These are phyloP conservation scores for Rhodomyrtus psidioides DNA, from an alignment of 441 rosid species.

Conservation along the genomic window DNA sequence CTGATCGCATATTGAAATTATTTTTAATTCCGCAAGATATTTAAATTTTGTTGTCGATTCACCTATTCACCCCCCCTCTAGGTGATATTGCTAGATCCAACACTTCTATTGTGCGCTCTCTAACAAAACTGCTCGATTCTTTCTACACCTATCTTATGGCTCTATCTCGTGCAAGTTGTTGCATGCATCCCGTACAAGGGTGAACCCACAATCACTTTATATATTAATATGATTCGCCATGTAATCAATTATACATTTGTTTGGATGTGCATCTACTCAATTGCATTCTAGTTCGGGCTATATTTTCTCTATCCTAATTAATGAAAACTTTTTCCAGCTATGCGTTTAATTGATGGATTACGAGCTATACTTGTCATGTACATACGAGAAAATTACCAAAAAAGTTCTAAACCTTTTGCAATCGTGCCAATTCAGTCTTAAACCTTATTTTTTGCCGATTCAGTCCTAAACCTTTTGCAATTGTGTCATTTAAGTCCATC, in stretches of 20 bases:
- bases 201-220: neutral
- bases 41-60: too few species aligned
- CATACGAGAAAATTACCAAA: too few species aligned
- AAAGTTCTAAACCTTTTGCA: too few species aligned
- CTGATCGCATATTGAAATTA: too few species aligned
- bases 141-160: neutral
- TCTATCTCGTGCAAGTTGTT: neutral
- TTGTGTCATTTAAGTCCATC: too few species aligned
- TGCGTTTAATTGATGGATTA: neutral
- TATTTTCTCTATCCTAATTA: neutral
- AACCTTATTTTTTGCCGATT: too few species aligned
- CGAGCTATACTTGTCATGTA: neutral
- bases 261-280: neutral
- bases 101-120: too few species aligned
- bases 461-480: too few species aligned
- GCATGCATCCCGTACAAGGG: neutral
- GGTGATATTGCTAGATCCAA: too few species aligned
- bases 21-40: too few species aligned
- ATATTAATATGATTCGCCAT: neutral
- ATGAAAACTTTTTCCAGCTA: neutral
- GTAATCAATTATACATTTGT: neutral
- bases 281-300: neutral
- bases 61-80: too few species aligned
- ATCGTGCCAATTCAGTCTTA: too few species aligned
- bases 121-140: neutral